These are phyloP conservation scores for Epithele typhae DNA, from an alignment of 768 basidiomycete genomes.

Conservation along the genomic window DNA sequence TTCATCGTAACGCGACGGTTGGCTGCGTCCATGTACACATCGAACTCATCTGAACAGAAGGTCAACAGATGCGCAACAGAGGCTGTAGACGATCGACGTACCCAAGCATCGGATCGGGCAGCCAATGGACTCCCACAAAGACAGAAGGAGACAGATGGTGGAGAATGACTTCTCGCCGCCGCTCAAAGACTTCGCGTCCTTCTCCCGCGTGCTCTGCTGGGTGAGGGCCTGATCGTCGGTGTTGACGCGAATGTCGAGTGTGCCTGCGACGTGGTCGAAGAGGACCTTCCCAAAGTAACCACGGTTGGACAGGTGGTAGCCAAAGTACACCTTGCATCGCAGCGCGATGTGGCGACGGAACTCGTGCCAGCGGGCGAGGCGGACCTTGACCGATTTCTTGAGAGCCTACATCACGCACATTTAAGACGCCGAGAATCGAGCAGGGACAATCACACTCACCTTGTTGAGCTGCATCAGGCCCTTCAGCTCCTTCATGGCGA, in stretches of 20 bases:
- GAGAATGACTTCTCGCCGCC: conserved; percentile 98
- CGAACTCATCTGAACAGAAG: conserved; percentile 75
- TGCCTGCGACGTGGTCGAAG: conserved; percentile 73
- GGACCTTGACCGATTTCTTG: conserved; percentile 56
- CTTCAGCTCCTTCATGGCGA: conserved; percentile 57
- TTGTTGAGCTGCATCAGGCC: conserved; percentile 63
- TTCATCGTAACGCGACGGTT: conserved; percentile 91
- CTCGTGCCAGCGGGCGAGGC: conserved; percentile 76
- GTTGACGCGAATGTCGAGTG: conserved; percentile 61
- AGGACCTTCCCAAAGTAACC: conserved; percentile 87
- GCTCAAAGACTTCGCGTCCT: conserved; percentile 81
- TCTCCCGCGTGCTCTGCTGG: conserved; percentile 55
- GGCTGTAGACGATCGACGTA: conserved; percentile 26
- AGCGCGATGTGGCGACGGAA: conserved; percentile 88
- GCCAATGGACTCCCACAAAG: conserved; percentile 93
- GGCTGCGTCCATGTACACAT: conserved; percentile 96
- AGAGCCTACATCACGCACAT: conserved; percentile 46
- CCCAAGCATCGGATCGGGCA: conserved; percentile 92
- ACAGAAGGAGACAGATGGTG: conserved; percentile 89
- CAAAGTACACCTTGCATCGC: conserved; percentile 80
- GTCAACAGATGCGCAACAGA: neutral
- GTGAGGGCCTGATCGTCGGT: conserved; percentile 75
- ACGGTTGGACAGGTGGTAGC: conserved; percentile 76
- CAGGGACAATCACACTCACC: too few species aligned
- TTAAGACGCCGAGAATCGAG: too few species aligned